Evolutionary conservation across 805 yeast species (phyloP).

Genomic region (Wilhelminamyces savonicus): DNA sequence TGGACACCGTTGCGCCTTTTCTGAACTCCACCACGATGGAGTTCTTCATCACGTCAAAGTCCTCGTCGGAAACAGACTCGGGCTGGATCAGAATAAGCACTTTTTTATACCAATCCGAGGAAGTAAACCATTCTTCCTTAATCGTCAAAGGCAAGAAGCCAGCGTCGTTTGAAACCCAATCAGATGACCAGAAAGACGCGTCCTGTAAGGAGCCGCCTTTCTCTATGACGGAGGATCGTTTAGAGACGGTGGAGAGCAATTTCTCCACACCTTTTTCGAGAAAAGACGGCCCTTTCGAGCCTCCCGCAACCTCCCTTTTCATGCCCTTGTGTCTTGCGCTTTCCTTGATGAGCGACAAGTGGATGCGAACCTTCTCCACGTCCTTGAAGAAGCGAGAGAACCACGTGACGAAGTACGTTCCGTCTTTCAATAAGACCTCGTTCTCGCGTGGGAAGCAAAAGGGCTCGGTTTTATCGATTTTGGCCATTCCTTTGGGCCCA

Average conservation of each 20-base stretch:
- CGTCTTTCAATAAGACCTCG: slow-evolving; percentile 47
- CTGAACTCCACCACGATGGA: slow-evolving; percentile 39
- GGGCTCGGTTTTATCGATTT: slow-evolving; percentile 59
- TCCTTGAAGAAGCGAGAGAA: slow-evolving; percentile 59
- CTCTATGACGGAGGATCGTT: slow-evolving; percentile 30
- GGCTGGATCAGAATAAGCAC: slow-evolving; percentile 73
- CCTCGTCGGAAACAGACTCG: slow-evolving; percentile 56
- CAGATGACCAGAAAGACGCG: slow-evolving; percentile 57
- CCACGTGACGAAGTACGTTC: slow-evolving; percentile 78
- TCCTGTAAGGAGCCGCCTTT: slow-evolving; percentile 28
- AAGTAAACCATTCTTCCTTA: slow-evolving; percentile 53
- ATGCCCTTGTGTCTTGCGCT: slow-evolving; percentile 49
- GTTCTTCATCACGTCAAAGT: slow-evolving; percentile 46
- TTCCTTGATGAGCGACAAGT: slow-evolving; percentile 61
- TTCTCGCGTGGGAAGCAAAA: slow-evolving; percentile 77
- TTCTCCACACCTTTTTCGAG: too few species aligned
- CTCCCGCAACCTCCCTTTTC: slow-evolving; percentile 30
- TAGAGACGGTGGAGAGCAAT: too few species aligned
- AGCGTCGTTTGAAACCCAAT: slow-evolving; percentile 57
- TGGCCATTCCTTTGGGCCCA: slow-evolving; percentile 55
- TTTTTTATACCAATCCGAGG: slow-evolving; percentile 43
- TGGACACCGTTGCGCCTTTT: slow-evolving; percentile 49
- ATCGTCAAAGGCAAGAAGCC: slow-evolving; percentile 64
- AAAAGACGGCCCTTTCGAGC: too few species aligned
- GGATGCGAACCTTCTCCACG: slow-evolving; percentile 58